These are phyloP conservation scores for Hanseniaspora uvarum DNA, from an alignment of 1,139 yeast species.

Conservation along the genomic window DNA sequence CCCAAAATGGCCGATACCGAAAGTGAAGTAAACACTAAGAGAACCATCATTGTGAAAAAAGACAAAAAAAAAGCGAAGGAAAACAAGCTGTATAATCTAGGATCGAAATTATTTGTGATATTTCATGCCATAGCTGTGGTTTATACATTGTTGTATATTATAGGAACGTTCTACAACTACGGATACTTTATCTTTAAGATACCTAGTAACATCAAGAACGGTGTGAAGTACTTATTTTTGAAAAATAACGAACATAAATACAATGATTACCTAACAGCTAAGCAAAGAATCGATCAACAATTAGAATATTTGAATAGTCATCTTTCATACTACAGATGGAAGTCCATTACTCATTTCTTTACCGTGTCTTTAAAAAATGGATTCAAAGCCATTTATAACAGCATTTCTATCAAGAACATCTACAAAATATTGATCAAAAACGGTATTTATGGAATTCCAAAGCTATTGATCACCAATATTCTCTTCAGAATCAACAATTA, in stretches of 20 bases:
- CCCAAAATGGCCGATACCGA: not conserved
- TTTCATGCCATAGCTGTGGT: constrained; percentile 2
- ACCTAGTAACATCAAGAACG: constrained; percentile 1
- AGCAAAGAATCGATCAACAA: not conserved
- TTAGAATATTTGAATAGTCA: not conserved
- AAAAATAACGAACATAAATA: not conserved
- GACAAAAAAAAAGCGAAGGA: not conserved
- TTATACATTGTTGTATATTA: not conserved
- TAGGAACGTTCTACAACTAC: not conserved
- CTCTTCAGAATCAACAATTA: constrained; percentile 4
- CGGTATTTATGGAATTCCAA: constrained; percentile 12
- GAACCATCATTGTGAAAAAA: constrained; percentile 12
- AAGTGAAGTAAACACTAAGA: not conserved
- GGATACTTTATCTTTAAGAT: not conserved
- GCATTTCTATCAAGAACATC: not conserved
- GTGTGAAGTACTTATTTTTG: not conserved
- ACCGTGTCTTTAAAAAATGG: not conserved
- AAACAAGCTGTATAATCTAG: constrained; percentile 2
- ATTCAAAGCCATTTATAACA: not conserved
- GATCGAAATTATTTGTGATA: constrained; percentile 7
- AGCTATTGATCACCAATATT: not conserved
- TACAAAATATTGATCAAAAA: not conserved
- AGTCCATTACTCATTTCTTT: not conserved
- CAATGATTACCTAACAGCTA: not conserved
- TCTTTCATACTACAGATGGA: constrained; percentile 14